phyloP scores from a whole-genome alignment of 768 basidiomycete genomes.

The Collybiopsis confluens region DNA sequence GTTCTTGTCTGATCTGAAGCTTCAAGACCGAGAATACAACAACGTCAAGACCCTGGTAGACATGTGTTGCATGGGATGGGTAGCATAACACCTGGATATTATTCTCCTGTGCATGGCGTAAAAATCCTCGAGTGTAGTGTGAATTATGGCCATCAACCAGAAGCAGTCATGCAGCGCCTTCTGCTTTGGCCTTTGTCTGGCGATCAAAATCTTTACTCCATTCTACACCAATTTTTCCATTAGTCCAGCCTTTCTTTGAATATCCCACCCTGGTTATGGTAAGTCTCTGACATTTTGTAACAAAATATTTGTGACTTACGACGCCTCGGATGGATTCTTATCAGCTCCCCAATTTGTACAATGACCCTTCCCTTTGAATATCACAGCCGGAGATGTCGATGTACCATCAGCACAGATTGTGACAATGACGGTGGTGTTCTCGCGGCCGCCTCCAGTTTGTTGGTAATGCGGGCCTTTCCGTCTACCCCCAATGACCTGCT shows the following conservation, averaged over 20 bases:
- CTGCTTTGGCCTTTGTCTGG: slow-evolving; percentile 12
- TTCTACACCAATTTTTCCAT: slow-evolving; percentile 15
- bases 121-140: slow-evolving; percentile 3
- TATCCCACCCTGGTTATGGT: neutral
- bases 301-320: neutral
- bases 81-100: slow-evolving; percentile 5
- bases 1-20: slow-evolving; percentile 7
- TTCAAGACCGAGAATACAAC: slow-evolving; percentile 16
- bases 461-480: slow-evolving; percentile 10
- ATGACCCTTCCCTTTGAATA: slow-evolving; percentile 22
- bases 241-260: slow-evolving; percentile 20
- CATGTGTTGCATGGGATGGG: slow-evolving; percentile 8
- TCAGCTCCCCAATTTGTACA: slow-evolving; percentile 19
- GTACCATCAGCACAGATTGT: slow-evolving; percentile 22
- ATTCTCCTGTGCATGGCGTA: neutral
- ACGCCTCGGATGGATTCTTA: slow-evolving; percentile 16
- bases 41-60: slow-evolving; percentile 21
- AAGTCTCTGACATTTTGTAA: no score
- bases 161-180: slow-evolving; percentile 13
- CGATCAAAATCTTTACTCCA: slow-evolving; percentile 23
- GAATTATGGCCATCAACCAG: slow-evolving; percentile 23
- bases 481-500: slow-evolving; percentile 9
- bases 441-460: slow-evolving; percentile 14
- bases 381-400: slow-evolving; percentile 13
- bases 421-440: slow-evolving; percentile 20